Conservation (phyloP, 257 asterid species). For the Lithospermum erythrorhizon region DNA sequence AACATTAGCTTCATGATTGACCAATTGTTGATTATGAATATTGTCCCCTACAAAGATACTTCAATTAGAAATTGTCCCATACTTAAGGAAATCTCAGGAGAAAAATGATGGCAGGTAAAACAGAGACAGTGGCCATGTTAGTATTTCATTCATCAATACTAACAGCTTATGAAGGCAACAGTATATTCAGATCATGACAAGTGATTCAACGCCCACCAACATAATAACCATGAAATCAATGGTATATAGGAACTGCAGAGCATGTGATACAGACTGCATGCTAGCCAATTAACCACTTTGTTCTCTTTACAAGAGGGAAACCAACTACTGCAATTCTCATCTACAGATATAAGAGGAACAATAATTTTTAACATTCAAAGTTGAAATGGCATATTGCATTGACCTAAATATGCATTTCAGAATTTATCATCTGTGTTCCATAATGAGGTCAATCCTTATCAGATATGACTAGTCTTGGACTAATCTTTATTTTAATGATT, state of each 20-base stretch:
- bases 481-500: no score
- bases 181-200: no score
- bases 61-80: slow-evolving; percentile 15
- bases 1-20: slow-evolving; percentile 31
- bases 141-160: not conserved
- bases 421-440: no score
- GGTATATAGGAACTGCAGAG: no score
- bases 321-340: not conserved
- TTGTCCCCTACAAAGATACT: slow-evolving; percentile 36
- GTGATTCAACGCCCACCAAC: no score
- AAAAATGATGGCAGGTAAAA: not conserved
- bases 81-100: not conserved
- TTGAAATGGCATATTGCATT: not conserved
- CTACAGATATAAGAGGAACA: no score
- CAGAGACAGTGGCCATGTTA: not conserved
- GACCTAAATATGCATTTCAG: not conserved
- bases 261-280: not conserved
- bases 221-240: no score
- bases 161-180: no score
- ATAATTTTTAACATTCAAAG: not conserved
- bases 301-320: not conserved
- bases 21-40: slow-evolving; percentile 23
- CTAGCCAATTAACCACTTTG: not conserved
- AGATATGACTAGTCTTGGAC: no score
- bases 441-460: no score